These are phyloP conservation scores for Leccinum discolor DNA, from an alignment of 1,284 basidiomycete species.

Conservation along the genomic window DNA sequence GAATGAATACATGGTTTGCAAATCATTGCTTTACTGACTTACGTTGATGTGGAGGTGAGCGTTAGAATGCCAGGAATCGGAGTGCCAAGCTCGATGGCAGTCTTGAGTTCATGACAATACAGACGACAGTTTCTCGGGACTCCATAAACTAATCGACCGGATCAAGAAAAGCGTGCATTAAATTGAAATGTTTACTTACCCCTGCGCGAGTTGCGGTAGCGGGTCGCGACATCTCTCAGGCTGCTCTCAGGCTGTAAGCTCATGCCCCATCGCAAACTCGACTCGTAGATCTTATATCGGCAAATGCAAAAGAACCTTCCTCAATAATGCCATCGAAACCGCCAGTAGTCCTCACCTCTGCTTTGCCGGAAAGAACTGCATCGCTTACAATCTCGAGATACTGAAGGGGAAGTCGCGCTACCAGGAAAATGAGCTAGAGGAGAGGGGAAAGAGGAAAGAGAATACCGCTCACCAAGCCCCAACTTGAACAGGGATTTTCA, in stretches of 20 bases:
- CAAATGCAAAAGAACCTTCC: constrained; percentile 96
- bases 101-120: constrained; percentile 96
- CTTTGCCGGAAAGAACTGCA: constrained; percentile 92
- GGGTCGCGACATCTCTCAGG: constrained; percentile 95
- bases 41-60: constrained; percentile 97
- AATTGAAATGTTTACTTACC: constrained; percentile 41
- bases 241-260: constrained; percentile 40
- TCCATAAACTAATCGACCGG: constrained; percentile 82
- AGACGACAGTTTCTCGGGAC: constrained; percentile 96
- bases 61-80: constrained; percentile 93
- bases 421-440: constrained; percentile 8
- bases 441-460: neutral
- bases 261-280: constrained; percentile 97
- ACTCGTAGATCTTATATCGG: constrained; percentile 99
- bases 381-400: constrained; percentile 99
- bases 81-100: constrained; percentile 91
- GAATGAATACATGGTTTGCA: constrained; percentile 11
- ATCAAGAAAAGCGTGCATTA: constrained; percentile 13
- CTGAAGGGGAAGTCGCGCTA: constrained; percentile 93
- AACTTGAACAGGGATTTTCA: constrained; percentile 88
- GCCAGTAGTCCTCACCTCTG: constrained; percentile 98
- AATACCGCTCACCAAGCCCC: constrained; percentile 81
- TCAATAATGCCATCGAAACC: constrained; percentile 98
- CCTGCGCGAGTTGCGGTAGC: constrained; percentile 95
- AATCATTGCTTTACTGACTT: constrained; percentile 33